A percentile compares a stretch with the other conserved stretches of the same genome.
phyloP scores from a whole-genome alignment of 495 filamentous ascomycete genomes.

The Cairneyella variabilis region DNA sequence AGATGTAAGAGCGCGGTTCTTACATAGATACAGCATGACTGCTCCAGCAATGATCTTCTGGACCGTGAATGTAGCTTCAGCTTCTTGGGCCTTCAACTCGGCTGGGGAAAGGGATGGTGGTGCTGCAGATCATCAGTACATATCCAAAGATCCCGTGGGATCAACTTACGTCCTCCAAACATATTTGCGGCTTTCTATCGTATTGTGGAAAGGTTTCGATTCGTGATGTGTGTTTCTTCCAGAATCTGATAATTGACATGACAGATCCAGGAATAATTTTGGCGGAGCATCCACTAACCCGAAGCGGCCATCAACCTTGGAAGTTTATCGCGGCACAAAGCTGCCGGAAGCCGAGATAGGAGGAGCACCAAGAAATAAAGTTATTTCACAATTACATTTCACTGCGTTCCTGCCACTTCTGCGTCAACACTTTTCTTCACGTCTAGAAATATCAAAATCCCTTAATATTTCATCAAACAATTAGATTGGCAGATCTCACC shows the following conservation, averaged over 20 bases:
- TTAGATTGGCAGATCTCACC: too few relatives aligned
- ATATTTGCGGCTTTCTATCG: conserved; percentile 26
- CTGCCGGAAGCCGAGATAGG: too few relatives aligned
- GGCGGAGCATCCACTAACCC: too few relatives aligned
- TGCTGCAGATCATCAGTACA: conserved; percentile 25
- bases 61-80: conserved; percentile 64
- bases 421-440: too few relatives aligned
- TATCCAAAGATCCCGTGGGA: background rate
- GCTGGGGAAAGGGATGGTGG: conserved; percentile 47
- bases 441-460: too few relatives aligned
- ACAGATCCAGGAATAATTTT: background rate
- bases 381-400: too few relatives aligned
- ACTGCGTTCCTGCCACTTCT: too few relatives aligned
- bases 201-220: background rate
- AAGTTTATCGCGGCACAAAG: too few relatives aligned
- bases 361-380: too few relatives aligned
- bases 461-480: too few relatives aligned
- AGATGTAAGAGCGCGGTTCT: conserved; percentile 24
- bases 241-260: too few relatives aligned
- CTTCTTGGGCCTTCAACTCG: conserved; percentile 61
- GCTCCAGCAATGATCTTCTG: conserved; percentile 58
- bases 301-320: too few relatives aligned
- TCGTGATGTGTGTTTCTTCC: conserved; percentile 3
- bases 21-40: conserved; percentile 80
- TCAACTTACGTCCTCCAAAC: conserved; percentile 43